phyloP scores from a whole-genome alignment of 2,329 filamentous ascomycete genomes.

The Cytospora piceicola region DNA sequence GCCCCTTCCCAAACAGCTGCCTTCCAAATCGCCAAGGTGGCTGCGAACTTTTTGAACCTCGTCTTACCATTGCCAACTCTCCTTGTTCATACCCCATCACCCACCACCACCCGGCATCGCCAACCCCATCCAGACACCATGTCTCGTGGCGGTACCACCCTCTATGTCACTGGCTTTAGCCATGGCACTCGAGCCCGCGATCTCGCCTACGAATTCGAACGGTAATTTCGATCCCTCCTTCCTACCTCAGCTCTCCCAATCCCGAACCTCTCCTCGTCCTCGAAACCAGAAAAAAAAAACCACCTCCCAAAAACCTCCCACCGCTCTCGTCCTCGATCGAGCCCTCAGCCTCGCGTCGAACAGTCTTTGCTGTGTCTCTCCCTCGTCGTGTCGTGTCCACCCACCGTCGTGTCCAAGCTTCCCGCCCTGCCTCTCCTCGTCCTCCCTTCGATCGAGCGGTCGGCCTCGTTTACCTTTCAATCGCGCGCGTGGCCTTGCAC shows the following conservation, averaged over 20 bases:
- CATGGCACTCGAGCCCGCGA: slow-evolving; percentile 98
- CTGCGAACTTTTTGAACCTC: slow-evolving; percentile 22
- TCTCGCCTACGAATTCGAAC: slow-evolving; percentile 99
- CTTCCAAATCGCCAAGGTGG: slow-evolving; percentile 11
- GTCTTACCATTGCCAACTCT: slow-evolving; percentile 7
- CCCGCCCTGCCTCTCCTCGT: slow-evolving; percentile 40
- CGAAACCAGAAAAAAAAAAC: slow-evolving; percentile 25
- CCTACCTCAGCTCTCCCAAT: slow-evolving; percentile 37
- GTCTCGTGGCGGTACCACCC: slow-evolving; percentile 91
- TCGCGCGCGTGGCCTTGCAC: slow-evolving; percentile 36
- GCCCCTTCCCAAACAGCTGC: slow-evolving; percentile 8
- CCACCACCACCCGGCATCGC: slow-evolving; percentile 21
- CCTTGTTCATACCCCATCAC: slow-evolving; percentile 4
- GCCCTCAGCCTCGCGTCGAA: slow-evolving; percentile 32
- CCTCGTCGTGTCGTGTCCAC: slow-evolving; percentile 38
- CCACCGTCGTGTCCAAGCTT: slow-evolving; percentile 30
- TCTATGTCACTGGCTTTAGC: slow-evolving; percentile 99
- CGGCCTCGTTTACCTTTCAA: slow-evolving; percentile 38
- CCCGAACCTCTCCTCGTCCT: slow-evolving; percentile 27
- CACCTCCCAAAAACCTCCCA: slow-evolving; percentile 31
- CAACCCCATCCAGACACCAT: slow-evolving; percentile 53
- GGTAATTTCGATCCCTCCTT: slow-evolving; percentile 74
- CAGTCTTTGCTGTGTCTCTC: slow-evolving; percentile 36
- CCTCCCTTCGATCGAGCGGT: slow-evolving; percentile 52
- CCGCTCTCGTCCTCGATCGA: slow-evolving; percentile 30